phyloP scores from a whole-genome alignment of 108 stramenopile species.

The Skeletonema tropicum region DNA sequence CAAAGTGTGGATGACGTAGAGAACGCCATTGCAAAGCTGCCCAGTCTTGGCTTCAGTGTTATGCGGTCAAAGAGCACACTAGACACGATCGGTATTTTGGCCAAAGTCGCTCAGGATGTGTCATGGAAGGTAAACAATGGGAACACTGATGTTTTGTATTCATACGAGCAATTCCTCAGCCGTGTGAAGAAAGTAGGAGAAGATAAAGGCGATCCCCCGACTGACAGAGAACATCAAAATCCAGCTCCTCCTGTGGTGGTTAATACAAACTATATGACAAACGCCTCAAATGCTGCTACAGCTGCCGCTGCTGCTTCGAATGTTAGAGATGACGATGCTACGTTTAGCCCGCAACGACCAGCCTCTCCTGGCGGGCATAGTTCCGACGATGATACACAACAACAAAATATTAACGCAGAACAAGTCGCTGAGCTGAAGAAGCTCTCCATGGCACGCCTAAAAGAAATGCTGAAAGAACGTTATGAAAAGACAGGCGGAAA shows the following conservation, averaged over 20 bases:
- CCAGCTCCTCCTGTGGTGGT: constrained; percentile 53
- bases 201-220: constrained; percentile 51
- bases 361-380: not conserved
- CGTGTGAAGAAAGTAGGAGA: constrained; percentile 37
- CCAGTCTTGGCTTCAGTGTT: constrained; percentile 47
- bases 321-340: not conserved
- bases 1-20: constrained; percentile 51
- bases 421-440: constrained; percentile 32
- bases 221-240: constrained; percentile 37
- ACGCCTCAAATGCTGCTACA: not conserved
- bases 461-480: constrained; percentile 52
- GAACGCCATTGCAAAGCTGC: constrained; percentile 44
- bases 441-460: constrained; percentile 40
- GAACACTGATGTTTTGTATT: constrained; percentile 30
- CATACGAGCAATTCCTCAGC: constrained; percentile 45
- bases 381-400: not conserved
- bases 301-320: constrained; percentile 1
- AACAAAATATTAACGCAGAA: constrained; percentile 3
- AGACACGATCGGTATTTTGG: constrained; percentile 41
- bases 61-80: constrained; percentile 46
- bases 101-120: constrained; percentile 47
- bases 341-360: constrained; percentile 3
- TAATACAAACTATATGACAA: constrained; percentile 6
- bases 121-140: constrained; percentile 58
- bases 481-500: constrained; percentile 52